Evolutionary conservation across 2,329 filamentous ascomycete species (phyloP).

Genomic region (Phyllosticta citribraziliensis): DNA sequence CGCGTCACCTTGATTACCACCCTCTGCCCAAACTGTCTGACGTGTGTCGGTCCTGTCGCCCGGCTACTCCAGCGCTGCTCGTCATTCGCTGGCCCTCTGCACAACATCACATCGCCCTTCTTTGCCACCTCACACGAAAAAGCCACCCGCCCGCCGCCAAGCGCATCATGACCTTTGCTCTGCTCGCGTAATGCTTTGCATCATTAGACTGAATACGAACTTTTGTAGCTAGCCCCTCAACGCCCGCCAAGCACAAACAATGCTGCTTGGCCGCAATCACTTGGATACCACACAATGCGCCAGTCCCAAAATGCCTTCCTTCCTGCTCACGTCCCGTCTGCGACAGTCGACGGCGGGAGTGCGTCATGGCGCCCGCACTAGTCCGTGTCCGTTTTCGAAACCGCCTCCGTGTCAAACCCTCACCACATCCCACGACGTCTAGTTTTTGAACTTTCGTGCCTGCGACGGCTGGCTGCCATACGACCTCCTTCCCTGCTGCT

Average conservation of each 20-base stretch:
- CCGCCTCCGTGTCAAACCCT: neutral
- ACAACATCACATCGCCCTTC: neutral
- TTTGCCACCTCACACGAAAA: neutral
- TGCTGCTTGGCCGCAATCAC: neutral
- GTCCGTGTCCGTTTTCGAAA: neutral
- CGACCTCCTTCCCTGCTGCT: conserved; percentile 50
- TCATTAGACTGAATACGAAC: neutral
- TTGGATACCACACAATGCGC: neutral
- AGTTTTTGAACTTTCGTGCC: conserved; percentile 31
- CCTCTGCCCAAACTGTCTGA: neutral
- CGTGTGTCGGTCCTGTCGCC: neutral
- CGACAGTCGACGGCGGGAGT: neutral
- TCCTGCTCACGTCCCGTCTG: neutral
- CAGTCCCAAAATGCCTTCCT: neutral
- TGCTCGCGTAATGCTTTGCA: neutral
- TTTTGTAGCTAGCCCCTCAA: neutral
- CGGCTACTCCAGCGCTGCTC: neutral
- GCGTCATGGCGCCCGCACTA: neutral
- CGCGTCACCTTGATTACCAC: neutral
- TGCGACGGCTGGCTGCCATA: conserved; percentile 75
- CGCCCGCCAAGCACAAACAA: neutral
- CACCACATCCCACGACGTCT: neutral
- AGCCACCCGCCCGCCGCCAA: neutral
- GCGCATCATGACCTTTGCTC: neutral
- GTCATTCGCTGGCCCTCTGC: neutral